phyloP scores from a whole-genome alignment of 805 yeast species.

The Metschnikowia rubicola region DNA sequence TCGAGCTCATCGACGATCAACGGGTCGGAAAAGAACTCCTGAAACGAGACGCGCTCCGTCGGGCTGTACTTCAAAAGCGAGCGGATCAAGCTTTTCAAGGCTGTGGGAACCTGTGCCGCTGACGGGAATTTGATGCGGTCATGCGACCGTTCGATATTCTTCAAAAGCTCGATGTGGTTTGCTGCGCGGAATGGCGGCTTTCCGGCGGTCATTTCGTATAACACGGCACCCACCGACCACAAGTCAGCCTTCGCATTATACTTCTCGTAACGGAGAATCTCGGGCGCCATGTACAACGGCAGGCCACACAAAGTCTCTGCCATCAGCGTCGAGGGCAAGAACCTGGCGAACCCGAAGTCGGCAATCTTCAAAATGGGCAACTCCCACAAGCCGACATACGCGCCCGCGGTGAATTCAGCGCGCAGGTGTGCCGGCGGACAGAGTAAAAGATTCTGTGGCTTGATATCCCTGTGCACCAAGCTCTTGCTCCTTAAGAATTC shows the following conservation, averaged over 20 bases:
- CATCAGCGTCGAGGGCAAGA: constrained; percentile 86
- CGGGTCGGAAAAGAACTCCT: constrained; percentile 78
- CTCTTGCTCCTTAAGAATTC: constrained; percentile 77
- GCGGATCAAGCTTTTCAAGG: constrained; percentile 66
- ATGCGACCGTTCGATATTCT: constrained; percentile 78
- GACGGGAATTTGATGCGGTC: constrained; percentile 78
- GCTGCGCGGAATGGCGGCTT: constrained; percentile 93
- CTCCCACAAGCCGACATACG: constrained; percentile 79
- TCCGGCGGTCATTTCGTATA: constrained; percentile 95
- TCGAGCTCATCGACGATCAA: constrained; percentile 55
- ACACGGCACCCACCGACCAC: constrained; percentile 97
- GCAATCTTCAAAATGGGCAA: constrained; percentile 90
- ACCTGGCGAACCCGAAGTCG: constrained; percentile 96
- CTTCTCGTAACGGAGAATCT: constrained; percentile 87
- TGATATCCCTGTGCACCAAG: constrained; percentile 90
- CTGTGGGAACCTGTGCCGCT: constrained; percentile 58
- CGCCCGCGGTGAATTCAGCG: constrained; percentile 51
- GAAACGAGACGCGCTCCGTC: constrained; percentile 80
- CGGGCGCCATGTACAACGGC: constrained; percentile 98
- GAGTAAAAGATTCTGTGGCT: constrained; percentile 84
- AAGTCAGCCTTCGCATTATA: constrained; percentile 96
- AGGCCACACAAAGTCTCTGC: constrained; percentile 98
- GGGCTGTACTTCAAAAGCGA: constrained; percentile 81
- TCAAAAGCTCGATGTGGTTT: constrained; percentile 85
- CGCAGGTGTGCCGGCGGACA: constrained; percentile 77